phyloP scores from a whole-genome alignment of 2,329 filamentous ascomycete genomes.

The Geosmithia putterillii region DNA sequence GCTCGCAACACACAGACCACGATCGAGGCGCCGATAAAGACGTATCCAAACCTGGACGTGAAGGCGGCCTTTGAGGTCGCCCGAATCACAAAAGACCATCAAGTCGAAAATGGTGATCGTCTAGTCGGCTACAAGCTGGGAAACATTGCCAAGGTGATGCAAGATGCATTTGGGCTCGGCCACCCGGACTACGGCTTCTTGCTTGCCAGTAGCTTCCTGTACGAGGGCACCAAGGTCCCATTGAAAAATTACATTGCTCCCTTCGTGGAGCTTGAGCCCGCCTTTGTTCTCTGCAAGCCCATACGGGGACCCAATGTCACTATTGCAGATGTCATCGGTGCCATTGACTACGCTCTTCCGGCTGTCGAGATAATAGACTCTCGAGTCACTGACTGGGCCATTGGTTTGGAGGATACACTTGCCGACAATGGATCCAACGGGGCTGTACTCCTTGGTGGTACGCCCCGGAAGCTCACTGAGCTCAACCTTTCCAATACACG shows the following conservation, averaged over 20 bases:
- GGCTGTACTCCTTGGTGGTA: slow-evolving; percentile 13
- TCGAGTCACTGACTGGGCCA: slow-evolving; percentile 12
- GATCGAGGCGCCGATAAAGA: slow-evolving; percentile 9
- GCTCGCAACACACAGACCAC: slow-evolving; percentile 8
- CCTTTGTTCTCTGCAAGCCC: slow-evolving; percentile 11
- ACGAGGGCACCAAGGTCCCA: slow-evolving; percentile 10
- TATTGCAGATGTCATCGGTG: slow-evolving; percentile 14
- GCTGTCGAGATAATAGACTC: slow-evolving; percentile 16
- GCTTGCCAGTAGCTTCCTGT: slow-evolving; percentile 10
- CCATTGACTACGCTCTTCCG: slow-evolving; percentile 14
- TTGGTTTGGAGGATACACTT: slow-evolving; percentile 12
- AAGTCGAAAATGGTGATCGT: slow-evolving; percentile 10
- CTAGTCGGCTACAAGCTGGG: slow-evolving; percentile 14
- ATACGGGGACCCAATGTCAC: slow-evolving; percentile 12
- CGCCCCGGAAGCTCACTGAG: slow-evolving; percentile 9
- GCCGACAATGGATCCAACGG: slow-evolving; percentile 13
- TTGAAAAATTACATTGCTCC: slow-evolving; percentile 12
- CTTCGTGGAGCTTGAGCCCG: slow-evolving; percentile 14
- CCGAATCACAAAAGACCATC: slow-evolving; percentile 9
- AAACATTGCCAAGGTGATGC: slow-evolving; percentile 17
- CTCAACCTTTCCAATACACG: slow-evolving; percentile 10
- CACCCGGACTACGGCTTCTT: slow-evolving; percentile 15
- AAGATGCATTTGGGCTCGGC: slow-evolving; percentile 13
- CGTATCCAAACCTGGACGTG: slow-evolving; percentile 8
- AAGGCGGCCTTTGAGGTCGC: slow-evolving; percentile 10